Conservation (phyloP, 2,329 filamentous ascomycete species). For the Ascochyta lentis region DNA sequence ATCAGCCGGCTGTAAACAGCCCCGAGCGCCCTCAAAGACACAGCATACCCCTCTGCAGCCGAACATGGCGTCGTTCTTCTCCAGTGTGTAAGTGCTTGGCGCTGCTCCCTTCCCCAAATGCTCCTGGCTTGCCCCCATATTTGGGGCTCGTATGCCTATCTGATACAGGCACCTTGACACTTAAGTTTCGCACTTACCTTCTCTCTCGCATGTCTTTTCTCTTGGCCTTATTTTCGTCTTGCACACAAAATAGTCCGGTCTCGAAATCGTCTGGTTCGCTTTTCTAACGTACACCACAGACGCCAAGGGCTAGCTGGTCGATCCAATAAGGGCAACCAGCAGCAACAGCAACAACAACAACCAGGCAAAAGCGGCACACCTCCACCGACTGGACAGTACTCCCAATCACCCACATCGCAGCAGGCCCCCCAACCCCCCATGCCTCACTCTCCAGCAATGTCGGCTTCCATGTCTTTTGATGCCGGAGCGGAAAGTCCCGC, state of each 20-base stretch:
- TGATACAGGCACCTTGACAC: constrained; percentile 39
- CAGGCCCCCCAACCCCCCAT: constrained; percentile 45
- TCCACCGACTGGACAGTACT: constrained; percentile 46
- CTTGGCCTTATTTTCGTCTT: constrained; percentile 5
- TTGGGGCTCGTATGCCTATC: constrained; percentile 31
- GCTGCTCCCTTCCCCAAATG: constrained; percentile 38
- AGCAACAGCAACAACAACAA: constrained; percentile 26
- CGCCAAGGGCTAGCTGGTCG: constrained; percentile 53
- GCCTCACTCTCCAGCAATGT: constrained; percentile 44
- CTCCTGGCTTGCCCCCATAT: constrained; percentile 25
- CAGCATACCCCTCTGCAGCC: constrained; percentile 17
- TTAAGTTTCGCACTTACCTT: constrained; percentile 31
- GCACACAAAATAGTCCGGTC: constrained; percentile 8
- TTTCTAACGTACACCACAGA: constrained; percentile 39
- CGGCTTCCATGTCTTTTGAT: constrained; percentile 69
- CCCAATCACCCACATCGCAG: constrained; percentile 44
- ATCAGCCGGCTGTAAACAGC: constrained; percentile 8
- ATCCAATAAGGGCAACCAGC: constrained; percentile 50
- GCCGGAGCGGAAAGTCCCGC: constrained; percentile 47
- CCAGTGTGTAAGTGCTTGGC: constrained; percentile 52
- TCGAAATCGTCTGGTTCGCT: constrained; percentile 18
- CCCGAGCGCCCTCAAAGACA: constrained; percentile 10
- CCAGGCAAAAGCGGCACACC: constrained; percentile 46
- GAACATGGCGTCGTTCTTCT: constrained; percentile 52
- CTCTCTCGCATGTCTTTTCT: constrained; percentile 21